Evolutionary conservation across 2,329 filamentous ascomycete genomes (phyloP).

Genomic region (Colletotrichum incanum): DNA sequence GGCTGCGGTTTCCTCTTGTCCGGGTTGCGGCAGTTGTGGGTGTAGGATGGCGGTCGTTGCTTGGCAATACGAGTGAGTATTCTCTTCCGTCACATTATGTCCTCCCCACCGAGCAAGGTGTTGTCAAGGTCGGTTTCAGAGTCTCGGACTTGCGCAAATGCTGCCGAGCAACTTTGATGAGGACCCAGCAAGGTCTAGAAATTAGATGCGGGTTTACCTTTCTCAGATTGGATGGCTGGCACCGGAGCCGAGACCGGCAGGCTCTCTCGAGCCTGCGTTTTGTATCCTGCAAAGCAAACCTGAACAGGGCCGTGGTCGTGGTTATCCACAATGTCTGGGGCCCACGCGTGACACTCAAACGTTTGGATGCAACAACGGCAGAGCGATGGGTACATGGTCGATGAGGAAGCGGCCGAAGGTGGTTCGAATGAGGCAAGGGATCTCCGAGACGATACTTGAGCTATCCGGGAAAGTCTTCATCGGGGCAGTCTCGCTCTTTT

Average conservation of each 20-base stretch:
- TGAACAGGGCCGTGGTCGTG: background rate
- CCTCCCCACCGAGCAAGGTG: background rate
- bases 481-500: background rate
- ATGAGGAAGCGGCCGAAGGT: constrained; percentile 7
- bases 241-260: constrained; percentile 32
- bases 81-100: constrained; percentile 31
- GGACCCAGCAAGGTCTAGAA: constrained; percentile 25
- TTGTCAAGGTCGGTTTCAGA: constrained; percentile 26
- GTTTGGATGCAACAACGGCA: constrained; percentile 38
- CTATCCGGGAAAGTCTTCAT: background rate
- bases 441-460: constrained; percentile 9
- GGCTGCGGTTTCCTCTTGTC: constrained; percentile 10
- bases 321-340: background rate
- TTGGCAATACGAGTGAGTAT: constrained; percentile 24
- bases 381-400: constrained; percentile 17
- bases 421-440: constrained; percentile 18
- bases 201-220: constrained; percentile 37
- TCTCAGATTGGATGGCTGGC: constrained; percentile 33
- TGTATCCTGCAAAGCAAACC: background rate
- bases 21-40: constrained; percentile 40
- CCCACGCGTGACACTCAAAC: constrained; percentile 31
- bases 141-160: constrained; percentile 15
- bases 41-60: constrained; percentile 26
- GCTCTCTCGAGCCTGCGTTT: constrained; percentile 11
- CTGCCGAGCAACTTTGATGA: constrained; percentile 25